phyloP scores from a whole-genome alignment of 2,329 filamentous ascomycete species.

The Trichoderma sp. region DNA sequence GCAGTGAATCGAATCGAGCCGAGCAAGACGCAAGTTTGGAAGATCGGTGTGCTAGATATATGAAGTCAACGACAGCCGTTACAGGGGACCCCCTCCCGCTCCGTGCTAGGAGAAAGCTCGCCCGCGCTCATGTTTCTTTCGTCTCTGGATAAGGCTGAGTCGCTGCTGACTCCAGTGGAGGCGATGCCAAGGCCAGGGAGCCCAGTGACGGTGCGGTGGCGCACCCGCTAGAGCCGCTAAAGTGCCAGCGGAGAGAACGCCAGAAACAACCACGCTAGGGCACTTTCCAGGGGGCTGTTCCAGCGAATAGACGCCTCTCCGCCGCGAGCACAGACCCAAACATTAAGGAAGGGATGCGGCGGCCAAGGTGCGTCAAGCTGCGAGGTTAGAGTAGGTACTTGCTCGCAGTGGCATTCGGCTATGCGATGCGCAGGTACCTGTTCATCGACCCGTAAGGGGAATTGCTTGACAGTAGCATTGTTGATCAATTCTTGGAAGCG shows the following conservation, averaged over 20 bases:
- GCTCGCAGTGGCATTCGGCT: neutral
- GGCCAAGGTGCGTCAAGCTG: neutral
- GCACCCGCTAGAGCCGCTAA: slow-evolving; percentile 15
- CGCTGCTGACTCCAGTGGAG: slow-evolving; percentile 1
- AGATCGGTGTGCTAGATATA: slow-evolving; percentile 18
- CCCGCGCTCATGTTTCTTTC: neutral
- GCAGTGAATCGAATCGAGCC: neutral
- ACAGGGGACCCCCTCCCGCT: neutral
- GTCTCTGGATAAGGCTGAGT: slow-evolving; percentile 10
- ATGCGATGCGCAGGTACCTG: neutral
- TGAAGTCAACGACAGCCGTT: neutral
- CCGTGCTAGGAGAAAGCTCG: no score
- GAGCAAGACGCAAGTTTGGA: neutral
- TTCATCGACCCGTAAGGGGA: neutral
- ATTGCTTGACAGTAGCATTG: neutral
- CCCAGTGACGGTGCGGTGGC: slow-evolving; percentile 9
- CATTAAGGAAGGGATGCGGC: neutral
- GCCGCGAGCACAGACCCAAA: neutral
- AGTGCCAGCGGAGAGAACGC: slow-evolving; percentile 16
- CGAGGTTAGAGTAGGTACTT: neutral
- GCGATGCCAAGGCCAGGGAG: slow-evolving; percentile 19
- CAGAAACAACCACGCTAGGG: slow-evolving; percentile 5
- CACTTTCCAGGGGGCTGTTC: neutral
- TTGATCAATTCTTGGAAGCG: neutral
- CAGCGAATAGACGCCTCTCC: slow-evolving; percentile 1